Evolutionary conservation across 2,329 filamentous ascomycete genomes (phyloP).

Genomic region (Colletotrichum tropicale): DNA sequence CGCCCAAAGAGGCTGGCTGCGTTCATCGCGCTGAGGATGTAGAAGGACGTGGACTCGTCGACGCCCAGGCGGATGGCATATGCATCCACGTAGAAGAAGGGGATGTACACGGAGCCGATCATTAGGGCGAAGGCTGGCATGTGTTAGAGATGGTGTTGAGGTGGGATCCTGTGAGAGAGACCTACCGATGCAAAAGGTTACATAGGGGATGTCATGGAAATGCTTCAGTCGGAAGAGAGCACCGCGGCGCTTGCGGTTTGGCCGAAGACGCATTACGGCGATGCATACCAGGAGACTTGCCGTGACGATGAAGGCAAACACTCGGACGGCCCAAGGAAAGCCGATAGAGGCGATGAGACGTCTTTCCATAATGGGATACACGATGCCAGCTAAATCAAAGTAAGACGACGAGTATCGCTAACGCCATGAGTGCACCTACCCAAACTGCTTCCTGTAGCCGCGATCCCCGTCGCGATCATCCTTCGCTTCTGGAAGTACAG

Average conservation of each 20-base stretch:
- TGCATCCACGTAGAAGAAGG: constrained; percentile 14
- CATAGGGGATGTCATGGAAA: not conserved
- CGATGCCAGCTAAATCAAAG: not conserved
- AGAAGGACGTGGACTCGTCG: constrained; percentile 3
- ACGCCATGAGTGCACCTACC: constrained; percentile 22
- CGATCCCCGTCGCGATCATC: constrained; percentile 36
- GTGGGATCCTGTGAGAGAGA: not conserved
- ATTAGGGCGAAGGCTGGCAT: constrained; percentile 5
- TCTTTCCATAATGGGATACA: constrained; percentile 11
- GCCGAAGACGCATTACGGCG: constrained; percentile 4
- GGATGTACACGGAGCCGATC: constrained; percentile 14
- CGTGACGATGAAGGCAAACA: constrained; percentile 12
- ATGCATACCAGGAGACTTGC: constrained; percentile 8
- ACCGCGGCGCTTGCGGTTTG: constrained; percentile 6
- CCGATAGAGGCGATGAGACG: constrained; percentile 1
- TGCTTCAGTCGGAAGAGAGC: constrained; percentile 8
- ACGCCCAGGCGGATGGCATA: constrained; percentile 12
- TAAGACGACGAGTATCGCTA: not conserved
- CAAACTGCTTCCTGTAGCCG: constrained; percentile 32
- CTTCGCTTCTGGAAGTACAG: constrained; percentile 33
- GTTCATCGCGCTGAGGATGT: constrained; percentile 22
- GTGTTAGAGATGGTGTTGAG: not conserved
- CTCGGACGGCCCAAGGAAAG: constrained; percentile 10
- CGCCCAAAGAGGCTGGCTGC: constrained; percentile 21
- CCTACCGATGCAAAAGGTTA: constrained; percentile 9